Conservation (phyloP, 2,329 filamentous ascomycete species). For the Eutypella sp. region DNA sequence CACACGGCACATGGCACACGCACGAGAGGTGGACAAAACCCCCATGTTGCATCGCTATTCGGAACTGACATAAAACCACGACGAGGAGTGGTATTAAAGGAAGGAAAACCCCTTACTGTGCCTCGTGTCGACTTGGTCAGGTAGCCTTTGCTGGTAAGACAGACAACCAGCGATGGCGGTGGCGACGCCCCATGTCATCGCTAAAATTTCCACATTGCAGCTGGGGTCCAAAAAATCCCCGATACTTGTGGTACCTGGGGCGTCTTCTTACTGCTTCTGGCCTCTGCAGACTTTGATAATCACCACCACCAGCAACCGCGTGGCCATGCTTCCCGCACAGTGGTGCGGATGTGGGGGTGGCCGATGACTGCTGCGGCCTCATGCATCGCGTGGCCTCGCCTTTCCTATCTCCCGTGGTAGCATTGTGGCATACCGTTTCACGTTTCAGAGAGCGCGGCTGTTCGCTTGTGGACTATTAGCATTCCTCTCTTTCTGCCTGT, state of each 20-base stretch:
- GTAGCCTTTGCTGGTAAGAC: too few species aligned
- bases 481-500: conserved; percentile 1
- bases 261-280: too few species aligned
- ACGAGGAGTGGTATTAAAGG: neutral
- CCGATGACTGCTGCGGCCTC: neutral
- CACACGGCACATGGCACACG: too few species aligned
- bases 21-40: neutral
- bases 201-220: neutral
- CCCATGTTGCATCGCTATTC: neutral
- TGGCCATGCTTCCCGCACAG: neutral
- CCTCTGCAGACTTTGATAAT: neutral
- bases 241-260: neutral
- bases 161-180: too few species aligned
- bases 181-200: too few species aligned
- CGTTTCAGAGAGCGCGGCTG: conserved; percentile 7
- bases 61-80: neutral
- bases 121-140: too few species aligned
- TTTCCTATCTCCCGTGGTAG: conserved; percentile 3
- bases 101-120: too few species aligned
- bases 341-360: neutral
- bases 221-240: neutral
- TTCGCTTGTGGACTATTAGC: neutral
- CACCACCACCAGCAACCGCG: neutral
- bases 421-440: conserved; percentile 8
- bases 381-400: neutral